phyloP scores from a whole-genome alignment of 139 green algal genomes.

The Pycnococcus provasolii region DNA sequence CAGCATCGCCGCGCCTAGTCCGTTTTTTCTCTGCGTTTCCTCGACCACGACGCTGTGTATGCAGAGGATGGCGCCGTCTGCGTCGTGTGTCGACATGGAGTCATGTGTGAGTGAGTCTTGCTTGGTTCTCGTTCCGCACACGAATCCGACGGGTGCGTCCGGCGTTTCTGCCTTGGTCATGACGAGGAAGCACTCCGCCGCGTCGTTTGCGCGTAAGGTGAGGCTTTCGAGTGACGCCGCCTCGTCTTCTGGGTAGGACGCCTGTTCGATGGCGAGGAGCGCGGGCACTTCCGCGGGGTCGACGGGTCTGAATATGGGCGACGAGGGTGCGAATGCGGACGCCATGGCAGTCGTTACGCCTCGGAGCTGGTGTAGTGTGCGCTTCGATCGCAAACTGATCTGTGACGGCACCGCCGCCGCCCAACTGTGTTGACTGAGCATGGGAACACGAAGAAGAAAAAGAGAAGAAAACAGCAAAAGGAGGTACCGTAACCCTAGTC shows the following conservation, averaged over 20 bases:
- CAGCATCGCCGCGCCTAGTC: conserved; percentile 40
- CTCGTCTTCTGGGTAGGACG: conserved; percentile 15
- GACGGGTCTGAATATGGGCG: no score
- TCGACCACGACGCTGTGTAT: conserved; percentile 49
- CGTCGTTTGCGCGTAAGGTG: not conserved
- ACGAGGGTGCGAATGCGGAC: no score
- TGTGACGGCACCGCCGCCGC: no score
- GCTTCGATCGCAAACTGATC: no score
- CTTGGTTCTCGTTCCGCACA: conserved; percentile 44
- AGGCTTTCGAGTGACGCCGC: conserved; percentile 1
- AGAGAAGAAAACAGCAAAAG: no score
- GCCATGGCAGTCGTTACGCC: no score
- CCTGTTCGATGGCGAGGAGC: not conserved
- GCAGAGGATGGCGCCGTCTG: conserved; percentile 39
- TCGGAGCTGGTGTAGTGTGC: no score
- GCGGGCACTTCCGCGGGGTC: no score
- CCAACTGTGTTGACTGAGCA: no score
- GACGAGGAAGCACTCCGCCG: conserved; percentile 32
- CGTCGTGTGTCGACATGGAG: conserved; percentile 47
- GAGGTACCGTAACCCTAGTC: no score
- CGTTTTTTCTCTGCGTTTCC: conserved; percentile 16
- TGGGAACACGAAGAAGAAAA: no score
- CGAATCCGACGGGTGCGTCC: conserved; percentile 27
- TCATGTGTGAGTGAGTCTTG: conserved; percentile 40
- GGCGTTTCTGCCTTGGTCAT: not conserved